Percentiles rank a stretch among this genome's conserved stretches.
Evolutionary conservation across 345 rosid species (phyloP).

Genomic region (Mercurialis annua): DNA sequence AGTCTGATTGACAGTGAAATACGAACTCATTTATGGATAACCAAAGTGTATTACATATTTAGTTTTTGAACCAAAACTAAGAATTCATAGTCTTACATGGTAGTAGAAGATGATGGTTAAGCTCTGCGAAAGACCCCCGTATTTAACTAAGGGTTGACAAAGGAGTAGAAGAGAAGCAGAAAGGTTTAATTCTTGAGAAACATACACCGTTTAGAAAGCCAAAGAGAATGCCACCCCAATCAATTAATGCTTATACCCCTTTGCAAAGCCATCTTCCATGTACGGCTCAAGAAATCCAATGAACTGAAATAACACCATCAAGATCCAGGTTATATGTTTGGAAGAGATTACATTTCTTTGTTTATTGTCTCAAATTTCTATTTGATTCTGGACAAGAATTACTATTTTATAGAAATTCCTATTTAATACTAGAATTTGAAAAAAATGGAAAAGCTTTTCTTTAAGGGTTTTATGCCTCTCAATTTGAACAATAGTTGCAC

Average conservation of each 20-base stretch:
- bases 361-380: not conserved
- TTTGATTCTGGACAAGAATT: not conserved
- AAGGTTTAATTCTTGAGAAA: not conserved
- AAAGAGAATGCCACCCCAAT: not conserved
- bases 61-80: not conserved
- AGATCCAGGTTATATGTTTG: not conserved
- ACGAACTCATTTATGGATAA: not conserved
- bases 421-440: not conserved
- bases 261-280: constrained; percentile 60
- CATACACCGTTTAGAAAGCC: constrained; percentile 1
- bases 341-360: not conserved
- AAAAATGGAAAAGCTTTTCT: not conserved
- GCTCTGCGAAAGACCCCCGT: too few species aligned
- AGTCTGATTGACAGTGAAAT: not conserved
- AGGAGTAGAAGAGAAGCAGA: not conserved
- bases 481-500: not conserved
- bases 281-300: constrained; percentile 87
- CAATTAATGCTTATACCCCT: constrained; percentile 61
- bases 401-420: not conserved
- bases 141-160: not conserved
- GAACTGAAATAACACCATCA: constrained; percentile 49
- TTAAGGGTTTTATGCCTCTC: not conserved
- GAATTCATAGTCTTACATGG: not conserved
- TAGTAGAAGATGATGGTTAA: not conserved
- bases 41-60: not conserved